Evolutionary conservation across 495 filamentous ascomycete genomes (phyloP), one percentile per base, ranked within the genome.

Genomic region (Tuber calosporum): DNA sequence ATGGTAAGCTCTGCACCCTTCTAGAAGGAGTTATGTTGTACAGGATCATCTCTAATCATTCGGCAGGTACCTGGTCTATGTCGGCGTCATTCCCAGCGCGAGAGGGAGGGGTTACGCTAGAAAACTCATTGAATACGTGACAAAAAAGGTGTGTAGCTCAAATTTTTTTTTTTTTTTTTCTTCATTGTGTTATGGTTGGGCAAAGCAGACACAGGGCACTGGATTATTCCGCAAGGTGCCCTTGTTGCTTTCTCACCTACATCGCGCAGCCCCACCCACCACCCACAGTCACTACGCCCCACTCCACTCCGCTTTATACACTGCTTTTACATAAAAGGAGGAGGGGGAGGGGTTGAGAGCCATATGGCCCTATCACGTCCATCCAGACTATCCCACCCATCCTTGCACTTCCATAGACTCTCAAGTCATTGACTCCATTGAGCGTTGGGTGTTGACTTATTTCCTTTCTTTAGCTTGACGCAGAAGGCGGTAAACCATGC

Each of bases 21-120:
- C 73, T 69, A 72, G 75, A 76, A 76, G 71, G 42, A 66, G 73
- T 37, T 38, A 34, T 41, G 76, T 78, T 73, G 73, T 70, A 78
- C 76, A 78, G 34, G 43, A 66, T 69, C 74, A 75, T 77, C 75
- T 75, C 76, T 78, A 78, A 78, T 73, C 68, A 73, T 77, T 73
- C 45, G 68, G 45, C 37, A 81, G 79, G 84, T 94, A 94, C 81
- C 86, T 94, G 37, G 91, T 93, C 22, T 93, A 92, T 82, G 83
- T 94, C 75, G 92, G 91, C 73, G 91, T 90, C 74, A 89, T 87
- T 80, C 87, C 89, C 22, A 84, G 82, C 69, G 86, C 87, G 20
- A 86, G 88, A 72, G 88, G 90, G 40, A 87, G 89, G 69, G 92
- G 92, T 40, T 91, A 91, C 79, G 90, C 87, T 36, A 87, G 84